Conservation (phyloP, 805 yeast species). For the Saturnispora mendoncae region DNA sequence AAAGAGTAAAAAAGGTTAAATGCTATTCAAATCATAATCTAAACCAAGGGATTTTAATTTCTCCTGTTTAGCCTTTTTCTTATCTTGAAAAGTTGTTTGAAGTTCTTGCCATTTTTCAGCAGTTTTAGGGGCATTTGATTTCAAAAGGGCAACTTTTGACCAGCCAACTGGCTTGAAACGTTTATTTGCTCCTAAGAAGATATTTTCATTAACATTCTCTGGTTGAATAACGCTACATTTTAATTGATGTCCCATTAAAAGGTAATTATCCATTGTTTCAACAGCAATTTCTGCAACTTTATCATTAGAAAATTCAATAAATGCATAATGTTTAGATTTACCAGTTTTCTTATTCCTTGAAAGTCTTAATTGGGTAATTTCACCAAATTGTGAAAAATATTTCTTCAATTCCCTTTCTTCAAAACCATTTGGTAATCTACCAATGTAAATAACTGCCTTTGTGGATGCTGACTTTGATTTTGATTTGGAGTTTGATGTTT, state of each 20-base stretch:
- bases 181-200: slow-evolving; percentile 49
- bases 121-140: slow-evolving; percentile 51
- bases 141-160: slow-evolving; percentile 42
- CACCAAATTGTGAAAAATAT: slow-evolving; percentile 89
- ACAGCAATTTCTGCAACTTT: slow-evolving; percentile 84
- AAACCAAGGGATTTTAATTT: slow-evolving; percentile 52
- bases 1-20: slow-evolving; percentile 15
- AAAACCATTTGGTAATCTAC: slow-evolving; percentile 89
- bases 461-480: slow-evolving; percentile 18
- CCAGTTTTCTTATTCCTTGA: slow-evolving; percentile 90
- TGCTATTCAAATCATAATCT: slow-evolving; percentile 32
- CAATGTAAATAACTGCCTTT: slow-evolving; percentile 75
- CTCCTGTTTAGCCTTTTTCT: slow-evolving; percentile 36
- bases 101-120: slow-evolving; percentile 47
- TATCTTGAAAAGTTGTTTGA: slow-evolving; percentile 36
- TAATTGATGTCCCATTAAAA: slow-evolving; percentile 78
- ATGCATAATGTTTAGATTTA: slow-evolving; percentile 83
- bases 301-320: slow-evolving; percentile 65
- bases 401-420: slow-evolving; percentile 70
- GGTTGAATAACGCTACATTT: slow-evolving; percentile 50
- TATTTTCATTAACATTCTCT: slow-evolving; percentile 44
- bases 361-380: slow-evolving; percentile 63
- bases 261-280: slow-evolving; percentile 93
- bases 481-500: slow-evolving; percentile 3
- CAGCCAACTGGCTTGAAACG: slow-evolving; percentile 54